Percentiles rank a stretch among this genome's conserved stretches.
These are phyloP conservation scores for Fusarium hostae DNA, from an alignment of 2,329 filamentous ascomycete genomes.

Conservation along the genomic window DNA sequence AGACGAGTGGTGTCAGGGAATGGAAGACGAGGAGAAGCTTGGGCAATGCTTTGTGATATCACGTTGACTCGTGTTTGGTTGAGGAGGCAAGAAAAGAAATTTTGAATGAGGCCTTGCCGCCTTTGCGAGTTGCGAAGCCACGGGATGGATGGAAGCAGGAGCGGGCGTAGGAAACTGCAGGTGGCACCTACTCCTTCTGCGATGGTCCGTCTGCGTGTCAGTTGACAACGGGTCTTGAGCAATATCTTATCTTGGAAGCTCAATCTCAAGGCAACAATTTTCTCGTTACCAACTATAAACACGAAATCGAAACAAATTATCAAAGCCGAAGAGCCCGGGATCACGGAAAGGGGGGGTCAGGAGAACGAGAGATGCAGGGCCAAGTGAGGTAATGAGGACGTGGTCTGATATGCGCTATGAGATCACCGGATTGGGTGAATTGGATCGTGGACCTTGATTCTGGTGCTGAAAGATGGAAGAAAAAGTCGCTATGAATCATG, in stretches of 20 bases:
- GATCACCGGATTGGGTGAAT: constrained; percentile 29
- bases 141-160: constrained; percentile 3
- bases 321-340: constrained; percentile 22
- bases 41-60: constrained; percentile 18
- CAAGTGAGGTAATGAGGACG: constrained; percentile 33
- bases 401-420: constrained; percentile 45
- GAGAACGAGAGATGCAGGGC: background rate
- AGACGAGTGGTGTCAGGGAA: constrained; percentile 42
- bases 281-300: constrained; percentile 20
- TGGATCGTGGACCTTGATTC: background rate
- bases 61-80: constrained; percentile 38
- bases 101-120: constrained; percentile 15
- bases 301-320: constrained; percentile 31
- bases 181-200: constrained; percentile 25
- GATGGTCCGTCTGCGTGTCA: constrained; percentile 17
- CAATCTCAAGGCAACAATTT: background rate
- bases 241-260: constrained; percentile 10
- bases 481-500: background rate
- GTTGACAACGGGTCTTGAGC: constrained; percentile 3
- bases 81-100: constrained; percentile 24
- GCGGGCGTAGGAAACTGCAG: constrained; percentile 23
- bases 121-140: background rate
- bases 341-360: constrained; percentile 16
- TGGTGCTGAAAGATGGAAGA: background rate
- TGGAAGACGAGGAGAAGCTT: constrained; percentile 11